Evolutionary conservation across 805 yeast species (phyloP).

Genomic region (Lachancea kluyveri): DNA sequence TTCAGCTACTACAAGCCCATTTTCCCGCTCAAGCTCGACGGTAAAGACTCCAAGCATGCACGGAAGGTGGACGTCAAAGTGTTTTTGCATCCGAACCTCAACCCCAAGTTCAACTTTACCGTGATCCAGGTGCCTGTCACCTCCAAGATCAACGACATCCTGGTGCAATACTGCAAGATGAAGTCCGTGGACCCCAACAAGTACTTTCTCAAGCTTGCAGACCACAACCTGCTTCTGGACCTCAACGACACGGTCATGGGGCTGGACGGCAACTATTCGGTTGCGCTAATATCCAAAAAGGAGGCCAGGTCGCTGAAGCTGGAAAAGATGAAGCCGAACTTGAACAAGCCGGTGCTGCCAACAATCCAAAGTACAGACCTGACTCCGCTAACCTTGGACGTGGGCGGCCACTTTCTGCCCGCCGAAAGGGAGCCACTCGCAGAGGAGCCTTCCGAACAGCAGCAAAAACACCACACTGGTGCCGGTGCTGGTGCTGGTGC

Average conservation of each 20-base stretch:
- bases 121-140: constrained; percentile 29
- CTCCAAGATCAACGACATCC: constrained; percentile 32
- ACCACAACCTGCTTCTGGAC: constrained; percentile 29
- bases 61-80: constrained; percentile 27
- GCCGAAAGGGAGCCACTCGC: neutral
- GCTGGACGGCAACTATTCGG: constrained; percentile 35
- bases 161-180: constrained; percentile 31
- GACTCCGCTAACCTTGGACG: constrained; percentile 30
- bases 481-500: too few relatives aligned
- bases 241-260: constrained; percentile 36
- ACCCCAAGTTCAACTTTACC: constrained; percentile 25
- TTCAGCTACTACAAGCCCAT: constrained; percentile 34
- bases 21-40: constrained; percentile 21
- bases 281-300: constrained; percentile 39
- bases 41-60: constrained; percentile 18
- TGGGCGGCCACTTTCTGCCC: constrained; percentile 18
- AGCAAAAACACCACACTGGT: neutral
- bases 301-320: constrained; percentile 34
- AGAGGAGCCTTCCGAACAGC: neutral
- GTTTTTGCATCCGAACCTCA: constrained; percentile 30
- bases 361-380: constrained; percentile 31
- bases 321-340: constrained; percentile 26
- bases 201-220: constrained; percentile 31
- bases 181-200: constrained; percentile 33
- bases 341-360: constrained; percentile 26